Evolutionary conservation across 2,329 filamentous ascomycete species (phyloP), one percentile per base, ranked within the genome.

Genomic region (Cladosporium sp.): DNA sequence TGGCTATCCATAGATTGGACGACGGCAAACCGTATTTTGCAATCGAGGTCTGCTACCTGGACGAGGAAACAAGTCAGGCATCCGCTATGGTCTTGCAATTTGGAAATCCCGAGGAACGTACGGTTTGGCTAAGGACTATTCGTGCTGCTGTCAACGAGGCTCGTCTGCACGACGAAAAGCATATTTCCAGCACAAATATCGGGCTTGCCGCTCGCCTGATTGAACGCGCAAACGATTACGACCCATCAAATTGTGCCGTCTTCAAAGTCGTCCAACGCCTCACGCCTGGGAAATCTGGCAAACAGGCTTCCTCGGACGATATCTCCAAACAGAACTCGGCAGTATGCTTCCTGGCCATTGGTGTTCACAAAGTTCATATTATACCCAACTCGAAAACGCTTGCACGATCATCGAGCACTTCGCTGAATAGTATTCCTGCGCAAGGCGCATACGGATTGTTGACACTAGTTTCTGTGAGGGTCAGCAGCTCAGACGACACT

Each of bases 321-420:
- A 70, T 89, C 42, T 78, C 83, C 49, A 89, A 88, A 66, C 72
- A 85, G 25, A 80, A 80, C 37, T 83, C 85, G 9, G 83, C 81
- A 9, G 81, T 87, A 22, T 88, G 83, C 70, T 88, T 88, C 67
- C 77, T 90, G 61, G 86, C 83, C 6, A 79, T 90, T 67, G 87
- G 87, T 19, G 78, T 86, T 32, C 85, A 89, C 73, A 87, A 86
- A 68, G 74, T 89, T 34, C 86, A 89, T 72, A 66, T 90, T 49
- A 79, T 90, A 45, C 85, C 85, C n/a, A 68, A 87, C 32, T 80
- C 83, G 40, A 87, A 85, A 63, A 74, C 78, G 19, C 76, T 66
- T 7, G 61, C 75, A 32, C 77, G 81, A 61, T 73, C 77, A 24
- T 82, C 83, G 15, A 81, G 77, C 62, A 79, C 80, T 24, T 83